A percentile compares a stretch with the other conserved stretches of the same genome.
Conservation (phyloP, 495 filamentous ascomycete species). For the Chaetomidium leptoderma region DNA sequence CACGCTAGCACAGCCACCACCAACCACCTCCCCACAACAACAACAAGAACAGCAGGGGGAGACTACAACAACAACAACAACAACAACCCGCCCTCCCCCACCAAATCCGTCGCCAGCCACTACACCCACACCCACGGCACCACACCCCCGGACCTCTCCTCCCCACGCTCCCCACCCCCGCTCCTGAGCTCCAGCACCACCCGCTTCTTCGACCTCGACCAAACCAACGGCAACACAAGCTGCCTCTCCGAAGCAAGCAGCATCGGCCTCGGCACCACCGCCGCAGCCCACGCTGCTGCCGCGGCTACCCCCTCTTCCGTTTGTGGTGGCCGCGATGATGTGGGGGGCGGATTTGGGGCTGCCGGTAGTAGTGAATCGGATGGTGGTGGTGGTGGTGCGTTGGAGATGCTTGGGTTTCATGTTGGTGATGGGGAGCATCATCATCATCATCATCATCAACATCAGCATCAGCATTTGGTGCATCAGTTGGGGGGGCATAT, state of each 20-base stretch:
- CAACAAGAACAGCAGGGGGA: conserved; percentile 6
- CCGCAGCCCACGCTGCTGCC: conserved; percentile 30
- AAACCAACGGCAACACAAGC: conserved; percentile 14
- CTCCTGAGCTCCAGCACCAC: neutral
- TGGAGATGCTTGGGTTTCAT: neutral
- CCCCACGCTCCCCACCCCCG: conserved; percentile 44
- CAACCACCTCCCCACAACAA: conserved; percentile 24
- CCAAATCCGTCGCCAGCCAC: conserved; percentile 39
- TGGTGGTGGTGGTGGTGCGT: neutral
- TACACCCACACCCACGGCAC: conserved; percentile 28
- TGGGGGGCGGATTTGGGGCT: neutral
- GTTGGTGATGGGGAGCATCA: neutral
- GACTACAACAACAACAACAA: conserved; percentile 18
- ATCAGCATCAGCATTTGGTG: neutral
- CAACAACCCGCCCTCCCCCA: conserved; percentile 42
- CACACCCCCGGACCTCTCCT: conserved; percentile 37
- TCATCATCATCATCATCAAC: too few relatives aligned
- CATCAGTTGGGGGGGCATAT: neutral
- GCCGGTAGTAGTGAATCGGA: neutral
- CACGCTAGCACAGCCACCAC: conserved; percentile 11
- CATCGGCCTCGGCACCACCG: conserved; percentile 33
- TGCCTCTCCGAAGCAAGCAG: conserved; percentile 28
- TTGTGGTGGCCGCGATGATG: neutral
- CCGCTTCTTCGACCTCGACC: conserved; percentile 41
- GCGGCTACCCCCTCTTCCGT: conserved; percentile 5